phyloP scores from a whole-genome alignment of 306 rosid genomes.

The Trifolium fragiferum region DNA sequence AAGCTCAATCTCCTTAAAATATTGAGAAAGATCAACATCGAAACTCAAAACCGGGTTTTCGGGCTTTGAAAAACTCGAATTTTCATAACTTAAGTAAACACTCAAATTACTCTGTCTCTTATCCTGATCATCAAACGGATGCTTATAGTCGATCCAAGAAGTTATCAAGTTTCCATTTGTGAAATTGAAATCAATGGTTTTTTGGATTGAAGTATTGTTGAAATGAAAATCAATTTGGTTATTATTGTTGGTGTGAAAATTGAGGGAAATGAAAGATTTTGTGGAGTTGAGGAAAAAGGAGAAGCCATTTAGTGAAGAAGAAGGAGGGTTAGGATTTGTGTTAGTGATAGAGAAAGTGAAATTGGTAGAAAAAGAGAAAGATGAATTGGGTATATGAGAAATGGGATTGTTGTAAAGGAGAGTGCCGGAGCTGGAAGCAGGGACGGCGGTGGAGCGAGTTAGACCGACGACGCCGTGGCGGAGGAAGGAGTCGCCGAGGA shows the following conservation, averaged over 20 bases:
- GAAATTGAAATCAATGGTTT: constrained; percentile 52
- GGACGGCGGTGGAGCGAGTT: constrained; percentile 68
- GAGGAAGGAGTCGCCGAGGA: constrained; percentile 85
- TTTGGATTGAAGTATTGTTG: constrained; percentile 49
- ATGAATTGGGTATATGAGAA: constrained; percentile 39
- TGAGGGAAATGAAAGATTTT: constrained; percentile 50
- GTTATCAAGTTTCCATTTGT: constrained; percentile 53
- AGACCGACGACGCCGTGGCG: constrained; percentile 70
- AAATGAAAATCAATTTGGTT: constrained; percentile 62
- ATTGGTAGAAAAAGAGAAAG: constrained; percentile 46
- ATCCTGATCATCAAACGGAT: no score
- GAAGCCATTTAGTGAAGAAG: constrained; percentile 65
- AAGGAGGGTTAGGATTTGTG: constrained; percentile 44
- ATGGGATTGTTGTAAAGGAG: constrained; percentile 63
- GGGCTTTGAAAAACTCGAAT: constrained; percentile 48
- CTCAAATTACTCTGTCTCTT: background rate
- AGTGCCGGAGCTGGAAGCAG: constrained; percentile 71
- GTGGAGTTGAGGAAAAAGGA: constrained; percentile 62
- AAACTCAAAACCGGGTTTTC: constrained; percentile 48
- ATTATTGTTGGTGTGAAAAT: constrained; percentile 55
- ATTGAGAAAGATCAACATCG: constrained; percentile 53
- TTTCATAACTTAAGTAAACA: constrained; percentile 55
- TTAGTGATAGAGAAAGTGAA: constrained; percentile 66
- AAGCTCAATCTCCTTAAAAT: constrained; percentile 45
- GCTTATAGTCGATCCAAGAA: constrained; percentile 71